Percentiles rank a stretch among this genome's conserved stretches.
These are phyloP conservation scores for Penicillium sp. DNA, from an alignment of 2,329 filamentous ascomycete species.

Conservation along the genomic window DNA sequence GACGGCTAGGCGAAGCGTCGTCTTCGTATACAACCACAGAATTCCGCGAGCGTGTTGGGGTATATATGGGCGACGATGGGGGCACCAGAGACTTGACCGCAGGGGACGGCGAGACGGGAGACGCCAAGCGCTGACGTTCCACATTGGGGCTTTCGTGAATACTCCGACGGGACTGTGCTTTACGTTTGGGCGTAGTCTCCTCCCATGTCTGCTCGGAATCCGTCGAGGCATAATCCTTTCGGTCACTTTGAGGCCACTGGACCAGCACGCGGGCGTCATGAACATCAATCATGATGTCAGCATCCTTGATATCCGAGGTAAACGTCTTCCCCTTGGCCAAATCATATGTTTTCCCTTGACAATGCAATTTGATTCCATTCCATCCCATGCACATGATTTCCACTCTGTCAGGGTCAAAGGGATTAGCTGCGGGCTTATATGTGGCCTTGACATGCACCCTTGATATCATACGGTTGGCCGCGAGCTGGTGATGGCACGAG, in stretches of 20 bases:
- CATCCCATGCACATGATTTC: slow-evolving; percentile 88
- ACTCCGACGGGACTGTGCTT: slow-evolving; percentile 23
- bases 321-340: slow-evolving; percentile 85
- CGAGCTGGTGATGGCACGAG: slow-evolving; percentile 86
- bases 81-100: slow-evolving; percentile 41
- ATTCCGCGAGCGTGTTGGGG: slow-evolving; percentile 38
- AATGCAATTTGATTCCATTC: slow-evolving; percentile 92
- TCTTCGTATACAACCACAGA: slow-evolving; percentile 64
- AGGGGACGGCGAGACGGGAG: slow-evolving; percentile 67
- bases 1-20: slow-evolving; percentile 47
- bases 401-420: slow-evolving; percentile 64
- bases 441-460: slow-evolving; percentile 83
- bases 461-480: slow-evolving; percentile 83
- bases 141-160: slow-evolving; percentile 43
- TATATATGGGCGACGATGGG: slow-evolving; percentile 37
- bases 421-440: slow-evolving; percentile 62
- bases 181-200: slow-evolving; percentile 39
- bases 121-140: slow-evolving; percentile 56
- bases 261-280: slow-evolving; percentile 84
- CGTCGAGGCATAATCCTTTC: slow-evolving; percentile 45
- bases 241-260: slow-evolving; percentile 64
- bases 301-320: slow-evolving; percentile 74
- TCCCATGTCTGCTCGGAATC: slow-evolving; percentile 66
- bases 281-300: slow-evolving; percentile 90
- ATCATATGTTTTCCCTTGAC: slow-evolving; percentile 77